These are phyloP conservation scores for Abrus precatorius DNA, from an alignment of 306 rosid species.

Conservation along the genomic window DNA sequence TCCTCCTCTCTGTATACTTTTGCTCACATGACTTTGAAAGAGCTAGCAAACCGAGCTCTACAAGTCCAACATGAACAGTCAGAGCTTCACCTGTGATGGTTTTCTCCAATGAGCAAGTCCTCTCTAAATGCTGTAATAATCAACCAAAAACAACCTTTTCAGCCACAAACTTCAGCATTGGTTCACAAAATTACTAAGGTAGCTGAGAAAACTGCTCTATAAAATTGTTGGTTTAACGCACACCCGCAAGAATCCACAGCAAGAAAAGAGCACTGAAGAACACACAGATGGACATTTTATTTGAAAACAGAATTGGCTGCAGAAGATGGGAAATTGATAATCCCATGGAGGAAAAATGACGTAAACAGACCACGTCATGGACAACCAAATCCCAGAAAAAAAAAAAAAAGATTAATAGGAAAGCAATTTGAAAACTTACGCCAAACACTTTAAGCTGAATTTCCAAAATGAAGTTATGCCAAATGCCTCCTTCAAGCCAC, in stretches of 20 bases:
- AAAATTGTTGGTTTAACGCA: neutral
- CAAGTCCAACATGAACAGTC: neutral
- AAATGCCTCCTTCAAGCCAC: constrained; percentile 18
- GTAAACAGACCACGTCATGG: neutral
- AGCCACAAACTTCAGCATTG: neutral
- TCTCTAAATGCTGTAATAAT: neutral
- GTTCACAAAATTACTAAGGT: neutral
- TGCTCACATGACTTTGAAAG: neutral
- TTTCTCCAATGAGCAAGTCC: constrained; percentile 4
- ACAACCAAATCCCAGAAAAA: constrained; percentile 4
- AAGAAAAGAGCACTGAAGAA: neutral
- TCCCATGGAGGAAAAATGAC: neutral
- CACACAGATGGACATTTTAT: neutral
- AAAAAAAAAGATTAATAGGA: neutral
- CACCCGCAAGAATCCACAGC: neutral
- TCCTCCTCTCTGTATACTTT: neutral
- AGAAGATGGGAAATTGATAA: neutral
- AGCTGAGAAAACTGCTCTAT: neutral
- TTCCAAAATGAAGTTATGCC: neutral
- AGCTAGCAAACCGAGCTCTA: neutral
- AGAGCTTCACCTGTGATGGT: neutral
- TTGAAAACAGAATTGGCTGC: neutral
- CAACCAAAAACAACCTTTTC: neutral
- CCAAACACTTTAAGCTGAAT: constrained; percentile 1
- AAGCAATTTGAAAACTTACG: neutral